phyloP scores from a whole-genome alignment of 441 rosid species.

The Populus trichocarpa region DNA sequence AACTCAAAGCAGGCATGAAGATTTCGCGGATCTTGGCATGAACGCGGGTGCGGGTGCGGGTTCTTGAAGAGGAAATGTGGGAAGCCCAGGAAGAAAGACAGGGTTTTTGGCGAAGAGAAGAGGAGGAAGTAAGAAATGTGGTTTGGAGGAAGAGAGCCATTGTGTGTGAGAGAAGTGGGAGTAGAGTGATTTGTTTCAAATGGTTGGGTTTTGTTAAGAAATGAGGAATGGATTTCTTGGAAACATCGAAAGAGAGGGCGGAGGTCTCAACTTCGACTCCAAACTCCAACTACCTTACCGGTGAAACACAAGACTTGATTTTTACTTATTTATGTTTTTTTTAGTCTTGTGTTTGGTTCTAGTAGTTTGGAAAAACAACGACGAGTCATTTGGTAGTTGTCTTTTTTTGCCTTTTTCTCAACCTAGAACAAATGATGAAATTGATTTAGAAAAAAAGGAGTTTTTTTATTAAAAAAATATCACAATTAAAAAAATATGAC shows the following conservation, averaged over 20 bases:
- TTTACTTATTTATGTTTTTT: not conserved
- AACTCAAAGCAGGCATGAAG: slow-evolving; percentile 95
- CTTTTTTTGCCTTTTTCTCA: too few relatives aligned
- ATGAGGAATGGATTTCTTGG: slow-evolving; percentile 25
- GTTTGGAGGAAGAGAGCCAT: slow-evolving; percentile 72
- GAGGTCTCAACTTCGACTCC: slow-evolving; percentile 30
- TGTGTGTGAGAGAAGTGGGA: not conserved
- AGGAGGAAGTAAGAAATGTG: slow-evolving; percentile 53
- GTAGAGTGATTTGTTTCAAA: not conserved
- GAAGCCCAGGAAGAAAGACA: slow-evolving; percentile 6
- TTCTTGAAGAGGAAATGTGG: slow-evolving; percentile 20
- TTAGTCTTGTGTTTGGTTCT: not conserved
- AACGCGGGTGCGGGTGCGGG: slow-evolving; percentile 15
- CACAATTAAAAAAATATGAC: too few relatives aligned
- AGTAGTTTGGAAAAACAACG: not conserved
- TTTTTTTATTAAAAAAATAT: too few relatives aligned
- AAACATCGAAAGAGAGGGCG: slow-evolving; percentile 63
- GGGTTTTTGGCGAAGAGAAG: slow-evolving; percentile 23
- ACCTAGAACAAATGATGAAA: too few relatives aligned
- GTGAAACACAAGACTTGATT: slow-evolving; percentile 16
- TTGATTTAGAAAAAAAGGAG: too few relatives aligned
- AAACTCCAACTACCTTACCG: slow-evolving; percentile 38
- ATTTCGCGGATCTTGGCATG: slow-evolving; percentile 88
- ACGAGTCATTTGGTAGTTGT: not conserved
- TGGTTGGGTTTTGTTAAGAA: not conserved